Evolutionary conservation across 2,329 filamentous ascomycete genomes (phyloP).

Genomic region (Fusarium marasasianum): DNA sequence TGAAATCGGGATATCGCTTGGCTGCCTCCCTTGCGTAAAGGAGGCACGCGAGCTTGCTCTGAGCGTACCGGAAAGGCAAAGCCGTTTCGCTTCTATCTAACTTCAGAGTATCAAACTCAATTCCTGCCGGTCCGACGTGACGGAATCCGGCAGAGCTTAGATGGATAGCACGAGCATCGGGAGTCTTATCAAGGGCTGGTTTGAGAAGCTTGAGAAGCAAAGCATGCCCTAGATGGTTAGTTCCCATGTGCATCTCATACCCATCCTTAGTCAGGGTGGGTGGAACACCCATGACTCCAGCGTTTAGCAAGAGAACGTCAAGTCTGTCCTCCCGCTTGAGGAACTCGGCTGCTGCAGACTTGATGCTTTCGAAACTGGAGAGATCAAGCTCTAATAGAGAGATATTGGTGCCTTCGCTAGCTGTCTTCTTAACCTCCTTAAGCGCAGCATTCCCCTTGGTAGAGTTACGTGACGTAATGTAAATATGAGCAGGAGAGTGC

Average conservation of each 20-base stretch:
- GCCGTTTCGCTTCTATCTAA: not conserved
- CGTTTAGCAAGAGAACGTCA: not conserved
- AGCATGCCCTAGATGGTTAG: slow-evolving; percentile 2
- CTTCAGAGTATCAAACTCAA: not conserved
- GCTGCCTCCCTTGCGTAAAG: not conserved
- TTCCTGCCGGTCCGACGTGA: not conserved
- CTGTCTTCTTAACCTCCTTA: fast-evolving
- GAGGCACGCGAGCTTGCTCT: not conserved
- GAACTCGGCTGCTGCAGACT: not conserved
- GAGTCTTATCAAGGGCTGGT: fast-evolving
- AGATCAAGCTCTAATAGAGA: not conserved
- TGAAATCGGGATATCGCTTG: not conserved
- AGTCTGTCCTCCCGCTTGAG: not conserved
- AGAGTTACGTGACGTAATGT: not conserved
- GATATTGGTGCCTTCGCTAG: fast-evolving
- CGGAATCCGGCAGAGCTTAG: not conserved
- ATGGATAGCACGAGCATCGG: not conserved
- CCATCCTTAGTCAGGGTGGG: not conserved
- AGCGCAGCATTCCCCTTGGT: not conserved
- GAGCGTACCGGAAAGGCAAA: not conserved
- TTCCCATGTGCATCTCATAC: slow-evolving; percentile 8
- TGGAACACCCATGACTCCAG: slow-evolving; percentile 1
- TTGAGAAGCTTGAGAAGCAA: not conserved
- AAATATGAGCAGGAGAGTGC: not conserved
- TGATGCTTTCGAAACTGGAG: not conserved